These are phyloP conservation scores for Apiospora sp. DNA, from an alignment of 2,329 filamentous ascomycete genomes.

Conservation along the genomic window DNA sequence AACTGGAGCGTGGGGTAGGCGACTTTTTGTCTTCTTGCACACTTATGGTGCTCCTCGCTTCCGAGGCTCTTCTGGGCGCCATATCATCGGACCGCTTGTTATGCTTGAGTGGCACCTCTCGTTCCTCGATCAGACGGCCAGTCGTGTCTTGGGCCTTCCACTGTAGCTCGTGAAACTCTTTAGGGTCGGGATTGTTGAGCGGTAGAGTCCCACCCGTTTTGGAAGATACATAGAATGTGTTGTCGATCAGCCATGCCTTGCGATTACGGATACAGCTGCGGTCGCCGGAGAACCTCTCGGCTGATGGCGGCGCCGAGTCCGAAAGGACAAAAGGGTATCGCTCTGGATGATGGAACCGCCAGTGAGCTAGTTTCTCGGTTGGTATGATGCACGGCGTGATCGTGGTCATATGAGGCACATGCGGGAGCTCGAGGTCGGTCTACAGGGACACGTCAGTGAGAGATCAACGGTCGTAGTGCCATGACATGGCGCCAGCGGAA, in stretches of 20 bases:
- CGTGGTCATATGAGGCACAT: slow-evolving; percentile 56
- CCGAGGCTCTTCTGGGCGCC: slow-evolving; percentile 33
- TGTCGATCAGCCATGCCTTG: slow-evolving; percentile 53
- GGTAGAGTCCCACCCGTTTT: slow-evolving; percentile 47
- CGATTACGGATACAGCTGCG: slow-evolving; percentile 47
- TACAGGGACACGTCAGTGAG: slow-evolving; percentile 31
- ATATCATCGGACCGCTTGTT: slow-evolving; percentile 31
- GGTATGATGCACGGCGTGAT: slow-evolving; percentile 52
- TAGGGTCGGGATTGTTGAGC: slow-evolving; percentile 47
- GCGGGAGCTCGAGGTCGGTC: slow-evolving; percentile 53
- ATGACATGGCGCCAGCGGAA: neutral
- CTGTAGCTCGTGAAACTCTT: slow-evolving; percentile 51
- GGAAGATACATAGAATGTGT: slow-evolving; percentile 52
- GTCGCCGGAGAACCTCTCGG: slow-evolving; percentile 37
- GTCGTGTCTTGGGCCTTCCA: slow-evolving; percentile 43
- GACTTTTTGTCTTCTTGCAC: slow-evolving; percentile 33
- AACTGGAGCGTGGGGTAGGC: slow-evolving; percentile 33
- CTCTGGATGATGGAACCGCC: slow-evolving; percentile 47
- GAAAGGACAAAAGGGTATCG: slow-evolving; percentile 51
- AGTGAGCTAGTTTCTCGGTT: slow-evolving; percentile 46
- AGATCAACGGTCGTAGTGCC: neutral
- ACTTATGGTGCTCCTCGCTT: slow-evolving; percentile 31
- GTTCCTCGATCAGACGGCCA: slow-evolving; percentile 47
- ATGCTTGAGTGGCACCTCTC: slow-evolving; percentile 36
- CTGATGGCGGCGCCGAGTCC: slow-evolving; percentile 44